Base-by-base conservation (phyloP, 1,284 basidiomycete species). In the Cryptococcus sp. region DNA sequence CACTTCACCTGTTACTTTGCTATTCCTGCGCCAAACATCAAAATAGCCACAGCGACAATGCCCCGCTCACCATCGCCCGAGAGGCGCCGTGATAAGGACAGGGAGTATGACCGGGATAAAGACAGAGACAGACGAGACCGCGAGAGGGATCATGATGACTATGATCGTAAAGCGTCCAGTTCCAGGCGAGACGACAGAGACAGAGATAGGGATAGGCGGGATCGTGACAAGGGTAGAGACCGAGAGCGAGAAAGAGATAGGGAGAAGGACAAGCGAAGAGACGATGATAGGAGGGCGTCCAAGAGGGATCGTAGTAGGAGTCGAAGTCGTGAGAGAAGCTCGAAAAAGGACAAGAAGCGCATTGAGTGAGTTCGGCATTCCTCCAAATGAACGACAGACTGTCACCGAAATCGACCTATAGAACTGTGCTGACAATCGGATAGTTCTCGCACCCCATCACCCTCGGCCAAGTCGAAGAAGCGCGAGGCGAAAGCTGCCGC, bases 401-500 rank as follows among this genome's bases (percentile, higher is more conserved):
- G 38, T 39, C 20, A 13, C 20, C 20, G 5, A 37, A 4, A 26
- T 1, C 20, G 13, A 5, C 15, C 4, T 37, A 38, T 10, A n/a
- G 7, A 5, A 25, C 26, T 22, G 13, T 26, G 44, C 59, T 60
- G 45, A 60, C 40, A 39, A 49, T 34, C 52, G 20, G 46, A 26
- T 52, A 76, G 76, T 59, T 75, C 67, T 5, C 70, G 75, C 6
- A 74, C 64, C 16, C 72, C 69, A 13, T 76, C 75, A 1, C 72
- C 75, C 10, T 60, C 67, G 11, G 56, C 61, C 26, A 57, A 57
- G 51, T 57, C 59, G 62, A 55, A 67, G 89, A 89, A 76, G 83
- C 87, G 69, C 88, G 89, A 79, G 81, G 91, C 67, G 84, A 92
- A 78, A 89, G 62, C 67, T 5, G 86, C 86, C 39, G 85, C 89